Evolutionary conservation across 495 filamentous ascomycete genomes (phyloP), one percentile per base, ranked within the genome.

Genomic region (Astrothelium macrocarpum): DNA sequence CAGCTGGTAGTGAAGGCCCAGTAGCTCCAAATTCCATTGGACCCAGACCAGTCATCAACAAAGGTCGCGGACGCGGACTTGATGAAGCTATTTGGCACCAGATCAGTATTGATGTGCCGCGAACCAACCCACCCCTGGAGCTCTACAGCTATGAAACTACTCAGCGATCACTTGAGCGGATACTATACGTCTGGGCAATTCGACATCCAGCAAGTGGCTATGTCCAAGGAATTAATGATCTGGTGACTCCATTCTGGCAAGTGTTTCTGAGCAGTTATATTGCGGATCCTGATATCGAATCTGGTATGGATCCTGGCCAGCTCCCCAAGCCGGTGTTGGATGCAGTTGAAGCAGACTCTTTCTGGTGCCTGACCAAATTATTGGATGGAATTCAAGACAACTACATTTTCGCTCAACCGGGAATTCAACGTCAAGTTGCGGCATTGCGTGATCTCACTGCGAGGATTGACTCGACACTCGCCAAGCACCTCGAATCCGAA

Each of bases 41-140:
- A 26, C 59, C 34, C 11, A 39, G 60, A 32, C 59, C 60, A 23
- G 64, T 67, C 7, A 46, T 66, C 12, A 71, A 71, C 75, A 46
- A 70, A 25, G 79, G 84, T 18, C 81, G 86, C 58, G 78, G 78
- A 31, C 80, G 91, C 69, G 94, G 94, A 9, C 79, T 98, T 26
- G 94, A 97, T 69, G 93, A 98, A 76, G 87, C 89, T 26, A 85
- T 98, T 60, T 98, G 94, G 94, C 94, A 98, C 74, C 94, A 98
- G 69, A 97, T 98, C 73, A 95, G 90, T 68, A 98, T 98, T 70
- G 94, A 98, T 73, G 95, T 98, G 25, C 94, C 94, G 9, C 88
- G 94, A 49, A 98, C 94, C 11, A 97, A 95, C 72, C 94, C 94
- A 28, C 95, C 97, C 76, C 85, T 98, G 53, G 87, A 91, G 65